Evolutionary conservation across 2,329 filamentous ascomycete species (phyloP), one percentile per base, ranked within the genome.

Genomic region (Madurella fahalii): DNA sequence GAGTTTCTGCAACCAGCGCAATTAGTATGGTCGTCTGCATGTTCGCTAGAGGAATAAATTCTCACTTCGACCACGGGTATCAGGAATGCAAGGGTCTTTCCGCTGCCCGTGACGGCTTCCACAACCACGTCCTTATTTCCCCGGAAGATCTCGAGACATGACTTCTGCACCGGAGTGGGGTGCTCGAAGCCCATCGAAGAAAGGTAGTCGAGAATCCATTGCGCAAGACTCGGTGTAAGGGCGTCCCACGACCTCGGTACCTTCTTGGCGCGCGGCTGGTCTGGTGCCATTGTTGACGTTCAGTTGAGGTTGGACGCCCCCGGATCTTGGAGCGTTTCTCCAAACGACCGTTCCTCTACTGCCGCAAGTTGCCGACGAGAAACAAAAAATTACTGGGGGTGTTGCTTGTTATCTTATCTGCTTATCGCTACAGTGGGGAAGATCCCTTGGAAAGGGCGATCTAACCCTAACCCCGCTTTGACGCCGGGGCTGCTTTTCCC

Each of bases 41-140:
- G 92, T 91, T 45, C 96, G 85, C 17, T 11, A 17, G 12, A 15
- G 25, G 16, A 34, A 31, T 1, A 39, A 2, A 52, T n/a, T 5
- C 52, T 30, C 34, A 63, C 62, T 53, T 65, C 64, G 17, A 65
- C 54, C 9, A 64, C 59, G 1, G 63, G 65, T 17, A 69, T 63
- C 39, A 72, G 74, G 65, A 93, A 99, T 1, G 90, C 82, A 31
- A 96, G 76, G 0, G 91, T 96, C 73, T 96, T 96, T 57, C 91
- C 91, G 69, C 89, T 94, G 12, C 92, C 91, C 2, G 91, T 96
- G 4, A 95, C 91, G 32, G 90, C 90, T 78, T 87, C 64, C 9
- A 91, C 87, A 3, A 92, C 87, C 3, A 91, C 86, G 72, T 91
- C 87, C 65, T 90, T 90, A 67, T 90, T 86, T 40, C 82, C 83